Conservation (phyloP, 2,329 filamentous ascomycete genomes). For the Xylaria sp. region DNA sequence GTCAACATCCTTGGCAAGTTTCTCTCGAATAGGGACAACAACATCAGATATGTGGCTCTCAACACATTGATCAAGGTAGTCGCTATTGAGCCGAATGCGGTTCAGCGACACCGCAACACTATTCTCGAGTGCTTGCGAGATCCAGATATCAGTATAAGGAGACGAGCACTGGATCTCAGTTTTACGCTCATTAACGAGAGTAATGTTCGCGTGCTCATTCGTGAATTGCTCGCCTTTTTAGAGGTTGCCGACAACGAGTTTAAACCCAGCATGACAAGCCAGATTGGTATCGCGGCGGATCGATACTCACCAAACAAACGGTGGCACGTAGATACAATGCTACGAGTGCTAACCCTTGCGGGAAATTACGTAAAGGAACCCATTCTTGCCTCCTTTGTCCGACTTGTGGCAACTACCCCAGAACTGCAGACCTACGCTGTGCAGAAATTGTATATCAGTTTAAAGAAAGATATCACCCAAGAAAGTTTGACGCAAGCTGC, state of each 20-base stretch:
- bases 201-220: slow-evolving; percentile 92
- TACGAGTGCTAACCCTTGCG: slow-evolving; percentile 90
- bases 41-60: slow-evolving; percentile 96
- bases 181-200: slow-evolving; percentile 98
- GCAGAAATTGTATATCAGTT: slow-evolving; percentile 88
- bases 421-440: slow-evolving; percentile 97
- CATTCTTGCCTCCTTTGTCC: slow-evolving; percentile 95
- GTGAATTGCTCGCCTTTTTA: slow-evolving; percentile 92
- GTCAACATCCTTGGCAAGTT: slow-evolving; percentile 99
- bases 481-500: slow-evolving; percentile 93
- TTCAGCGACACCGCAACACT: slow-evolving; percentile 96
- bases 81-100: slow-evolving; percentile 95
- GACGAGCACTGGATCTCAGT: slow-evolving; percentile 94
- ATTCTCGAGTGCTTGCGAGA: slow-evolving; percentile 96
- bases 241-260: slow-evolving; percentile 99
- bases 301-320: slow-evolving; percentile 95
- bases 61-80: slow-evolving; percentile 99
- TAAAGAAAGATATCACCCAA: slow-evolving; percentile 97
- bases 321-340: slow-evolving; percentile 98
- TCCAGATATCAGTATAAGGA: slow-evolving; percentile 96
- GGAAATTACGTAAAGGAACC: slow-evolving; percentile 98
- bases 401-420: slow-evolving; percentile 91
- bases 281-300: slow-evolving; percentile 97
- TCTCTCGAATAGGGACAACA: slow-evolving; percentile 97
- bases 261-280: slow-evolving; percentile 97